These are phyloP conservation scores for cucumber (Cucumis sativus) DNA, from an alignment of 306 rosid genomes.

Conservation along the genomic window DNA sequence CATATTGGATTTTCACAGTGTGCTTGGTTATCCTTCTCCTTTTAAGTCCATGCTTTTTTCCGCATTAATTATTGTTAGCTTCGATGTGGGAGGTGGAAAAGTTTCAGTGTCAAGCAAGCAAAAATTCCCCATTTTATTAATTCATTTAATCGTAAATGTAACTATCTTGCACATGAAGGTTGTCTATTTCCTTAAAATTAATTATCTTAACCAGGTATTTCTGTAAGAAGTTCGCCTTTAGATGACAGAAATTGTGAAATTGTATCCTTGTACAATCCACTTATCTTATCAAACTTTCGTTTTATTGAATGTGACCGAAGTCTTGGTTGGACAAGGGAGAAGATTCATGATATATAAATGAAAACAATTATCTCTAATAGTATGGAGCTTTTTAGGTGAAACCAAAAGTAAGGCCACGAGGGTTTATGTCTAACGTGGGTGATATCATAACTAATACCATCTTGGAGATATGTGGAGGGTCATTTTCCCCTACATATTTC, in stretches of 20 bases:
- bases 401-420: too few relatives aligned
- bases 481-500: not conserved
- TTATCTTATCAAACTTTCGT: not conserved
- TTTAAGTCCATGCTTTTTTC: not conserved
- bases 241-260: not conserved
- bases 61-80: not conserved
- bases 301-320: too few relatives aligned
- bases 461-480: too few relatives aligned
- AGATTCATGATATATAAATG: too few relatives aligned
- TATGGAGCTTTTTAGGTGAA: too few relatives aligned
- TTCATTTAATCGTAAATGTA: not conserved
- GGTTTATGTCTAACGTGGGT: too few relatives aligned
- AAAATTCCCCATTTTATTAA: not conserved
- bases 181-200: not conserved
- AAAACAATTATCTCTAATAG: too few relatives aligned
- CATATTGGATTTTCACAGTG: not conserved
- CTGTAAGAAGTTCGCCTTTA: not conserved
- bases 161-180: not conserved
- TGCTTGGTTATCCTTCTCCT: not conserved
- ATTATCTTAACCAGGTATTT: not conserved
- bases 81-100: not conserved
- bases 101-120: not conserved
- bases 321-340: too few relatives aligned
- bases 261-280: not conserved
- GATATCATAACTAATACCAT: too few relatives aligned